A percentile compares a stretch with the other conserved stretches of the same genome.
phyloP scores from a whole-genome alignment of 1,284 basidiomycete genomes.

The Athelia sp. region DNA sequence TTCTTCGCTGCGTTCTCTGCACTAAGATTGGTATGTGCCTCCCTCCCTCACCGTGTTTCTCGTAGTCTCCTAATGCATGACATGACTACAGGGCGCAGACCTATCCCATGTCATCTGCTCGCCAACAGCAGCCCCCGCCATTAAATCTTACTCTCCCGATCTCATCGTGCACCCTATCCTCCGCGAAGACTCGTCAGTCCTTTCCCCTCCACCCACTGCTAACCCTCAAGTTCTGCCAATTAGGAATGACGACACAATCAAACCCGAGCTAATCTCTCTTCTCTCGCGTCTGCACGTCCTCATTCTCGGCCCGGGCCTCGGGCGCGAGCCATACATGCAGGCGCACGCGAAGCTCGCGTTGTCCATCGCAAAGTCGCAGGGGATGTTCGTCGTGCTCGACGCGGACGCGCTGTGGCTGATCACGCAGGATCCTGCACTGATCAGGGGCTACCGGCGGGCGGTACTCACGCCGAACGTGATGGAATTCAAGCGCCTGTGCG shows the following conservation, averaged over 20 bases:
- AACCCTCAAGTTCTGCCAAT: background rate
- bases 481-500: slow-evolving; percentile 85
- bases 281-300: slow-evolving; percentile 87
- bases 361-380: slow-evolving; percentile 41
- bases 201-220: slow-evolving; percentile 3
- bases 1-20: slow-evolving; percentile 91
- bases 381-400: slow-evolving; percentile 90
- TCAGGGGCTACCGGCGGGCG: slow-evolving; percentile 77
- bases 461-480: slow-evolving; percentile 93
- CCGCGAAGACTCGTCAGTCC: slow-evolving; percentile 45
- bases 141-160: slow-evolving; percentile 96
- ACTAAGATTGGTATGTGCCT: slow-evolving; percentile 69
- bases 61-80: too few species aligned
- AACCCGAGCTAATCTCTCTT: slow-evolving; percentile 61
- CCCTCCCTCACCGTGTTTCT: too few species aligned
- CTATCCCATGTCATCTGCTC: slow-evolving; percentile 97
- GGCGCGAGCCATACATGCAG: slow-evolving; percentile 89
- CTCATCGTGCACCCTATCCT: slow-evolving; percentile 95
- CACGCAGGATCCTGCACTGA: slow-evolving; percentile 68
- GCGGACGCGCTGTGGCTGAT: slow-evolving; percentile 86
- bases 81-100: slow-evolving; percentile 89
- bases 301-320: slow-evolving; percentile 90
- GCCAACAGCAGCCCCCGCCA: slow-evolving; percentile 82
- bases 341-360: slow-evolving; percentile 60
- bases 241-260: slow-evolving; percentile 45